Evolutionary conservation across 768 basidiomycete genomes (phyloP).

Genomic region (Basidioascus undulatus): DNA sequence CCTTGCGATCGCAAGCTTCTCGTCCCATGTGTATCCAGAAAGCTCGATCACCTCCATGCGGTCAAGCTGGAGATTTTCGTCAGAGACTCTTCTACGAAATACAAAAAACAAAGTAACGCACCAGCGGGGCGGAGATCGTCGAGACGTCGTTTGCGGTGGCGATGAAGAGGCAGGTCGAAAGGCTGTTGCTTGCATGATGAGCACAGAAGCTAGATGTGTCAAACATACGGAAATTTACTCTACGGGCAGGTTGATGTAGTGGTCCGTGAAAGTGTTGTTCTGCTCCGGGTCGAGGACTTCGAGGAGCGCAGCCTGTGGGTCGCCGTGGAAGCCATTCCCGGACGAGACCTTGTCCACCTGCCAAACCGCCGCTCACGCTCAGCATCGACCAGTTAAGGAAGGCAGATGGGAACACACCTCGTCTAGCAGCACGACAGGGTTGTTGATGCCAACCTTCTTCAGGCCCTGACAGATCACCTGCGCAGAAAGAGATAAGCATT

Average conservation of each 20-base stretch:
- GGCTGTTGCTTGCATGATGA: too few species aligned
- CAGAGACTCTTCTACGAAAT: neutral
- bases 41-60: conserved; percentile 71
- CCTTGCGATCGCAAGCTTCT: conserved; percentile 72
- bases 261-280: conserved; percentile 33
- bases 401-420: conserved; percentile 7
- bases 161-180: conserved; percentile 72
- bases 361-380: conserved; percentile 32
- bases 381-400: neutral
- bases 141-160: conserved; percentile 79
- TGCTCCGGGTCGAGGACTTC: conserved; percentile 78
- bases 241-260: conserved; percentile 79
- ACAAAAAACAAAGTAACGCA: neutral
- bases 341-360: conserved; percentile 59
- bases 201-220: too few species aligned
- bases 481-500: neutral
- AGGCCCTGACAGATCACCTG: conserved; percentile 56
- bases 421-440: conserved; percentile 52
- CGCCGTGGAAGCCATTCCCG: conserved; percentile 56
- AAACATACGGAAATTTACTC: too few species aligned
- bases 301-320: conserved; percentile 68
- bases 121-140: conserved; percentile 64
- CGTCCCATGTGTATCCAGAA: conserved; percentile 37
- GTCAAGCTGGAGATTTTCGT: conserved; percentile 32
- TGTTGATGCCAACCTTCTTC: conserved; percentile 52